Conservation (phyloP, 192 early-diverging fungal species). For the Cladochytrium replicatum region DNA sequence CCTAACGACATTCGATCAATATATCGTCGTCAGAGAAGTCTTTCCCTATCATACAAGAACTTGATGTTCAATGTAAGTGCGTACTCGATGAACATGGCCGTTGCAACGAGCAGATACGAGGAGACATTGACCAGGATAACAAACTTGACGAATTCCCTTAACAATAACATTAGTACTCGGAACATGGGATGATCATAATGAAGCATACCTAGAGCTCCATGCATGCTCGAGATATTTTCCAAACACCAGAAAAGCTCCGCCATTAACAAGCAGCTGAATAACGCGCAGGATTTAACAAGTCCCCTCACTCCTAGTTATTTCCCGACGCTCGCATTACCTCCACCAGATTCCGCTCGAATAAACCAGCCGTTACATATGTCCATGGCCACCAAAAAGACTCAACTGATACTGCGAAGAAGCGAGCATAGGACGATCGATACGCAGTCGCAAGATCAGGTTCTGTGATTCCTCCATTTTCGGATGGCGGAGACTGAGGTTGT, state of each 20-base stretch:
- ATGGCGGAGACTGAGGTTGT: too few relatives aligned
- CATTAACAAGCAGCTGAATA: slow-evolving; percentile 37
- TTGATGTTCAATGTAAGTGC: slow-evolving; percentile 41
- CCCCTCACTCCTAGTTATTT: too few relatives aligned
- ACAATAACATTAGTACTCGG: neutral
- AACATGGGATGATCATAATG: neutral
- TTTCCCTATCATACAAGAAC: slow-evolving; percentile 33
- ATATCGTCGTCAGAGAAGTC: neutral
- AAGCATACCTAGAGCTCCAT: slow-evolving; percentile 55
- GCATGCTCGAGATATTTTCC: slow-evolving; percentile 77
- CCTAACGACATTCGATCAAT: neutral
- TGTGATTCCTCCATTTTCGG: too few relatives aligned
- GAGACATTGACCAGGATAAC: slow-evolving; percentile 42
- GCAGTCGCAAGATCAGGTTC: too few relatives aligned
- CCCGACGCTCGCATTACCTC: too few relatives aligned
- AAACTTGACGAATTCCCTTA: slow-evolving; percentile 58
- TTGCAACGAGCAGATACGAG: slow-evolving; percentile 38
- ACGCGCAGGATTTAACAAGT: too few relatives aligned
- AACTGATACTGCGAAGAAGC: too few relatives aligned
- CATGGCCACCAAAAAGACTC: too few relatives aligned
- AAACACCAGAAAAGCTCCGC: slow-evolving; percentile 29
- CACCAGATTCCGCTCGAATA: too few relatives aligned
- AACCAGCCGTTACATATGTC: too few relatives aligned
- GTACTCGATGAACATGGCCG: slow-evolving; percentile 49
- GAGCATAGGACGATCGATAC: too few relatives aligned